Base-by-base conservation (phyloP, 495 filamentous ascomycete genomes). In the Neurospora africana region DNA sequence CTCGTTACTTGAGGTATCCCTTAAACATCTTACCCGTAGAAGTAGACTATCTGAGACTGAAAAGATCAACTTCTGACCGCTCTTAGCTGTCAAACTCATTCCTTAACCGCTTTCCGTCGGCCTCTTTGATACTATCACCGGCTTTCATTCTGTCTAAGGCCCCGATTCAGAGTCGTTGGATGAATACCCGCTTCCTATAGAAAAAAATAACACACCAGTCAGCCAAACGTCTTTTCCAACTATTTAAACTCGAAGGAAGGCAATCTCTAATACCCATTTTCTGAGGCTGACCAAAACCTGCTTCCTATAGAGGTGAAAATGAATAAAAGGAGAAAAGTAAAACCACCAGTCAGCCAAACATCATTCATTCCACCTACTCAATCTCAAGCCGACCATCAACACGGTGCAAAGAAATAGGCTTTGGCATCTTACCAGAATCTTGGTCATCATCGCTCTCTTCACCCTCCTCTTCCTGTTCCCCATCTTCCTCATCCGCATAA, bases 401-500 rank as follows among this genome's bases (percentile, higher is more conserved):
- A 44, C 9, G 8, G 41, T 44, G n/a, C 41, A 21, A 44, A 2
- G 2, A 27, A 30, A 4, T 6, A 30, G 23, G 53, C 6, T 2
- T 13, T 58, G 47, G 47, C 21, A 7, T 23, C 47, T 8, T 65
- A 65, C 53, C 27, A 65, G 30, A 6, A 65, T 9, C 13, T 35
- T 17, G n/a, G n/a, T n/a, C 53, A 65, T 65, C 53, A 61, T 61
- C 35, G 37, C 53, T 47, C n/a, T 71, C 70, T 8, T 71, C 44
- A 3, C 17, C 17, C 19, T 43, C 70, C n/a, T 39, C 35, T 9
- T 13, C 70, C 13, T 47, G 33, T 43, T 61, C 33, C 35, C 36
- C 68, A 9, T 71, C 69, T 19, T 73, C 72, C n/a, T 41, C 68
- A 61, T 69, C 30, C 38, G 33, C 75, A 38, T 69, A 38, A 0